phyloP scores from a whole-genome alignment of 2,329 filamentous ascomycete genomes.

The Fusarium compactum region DNA sequence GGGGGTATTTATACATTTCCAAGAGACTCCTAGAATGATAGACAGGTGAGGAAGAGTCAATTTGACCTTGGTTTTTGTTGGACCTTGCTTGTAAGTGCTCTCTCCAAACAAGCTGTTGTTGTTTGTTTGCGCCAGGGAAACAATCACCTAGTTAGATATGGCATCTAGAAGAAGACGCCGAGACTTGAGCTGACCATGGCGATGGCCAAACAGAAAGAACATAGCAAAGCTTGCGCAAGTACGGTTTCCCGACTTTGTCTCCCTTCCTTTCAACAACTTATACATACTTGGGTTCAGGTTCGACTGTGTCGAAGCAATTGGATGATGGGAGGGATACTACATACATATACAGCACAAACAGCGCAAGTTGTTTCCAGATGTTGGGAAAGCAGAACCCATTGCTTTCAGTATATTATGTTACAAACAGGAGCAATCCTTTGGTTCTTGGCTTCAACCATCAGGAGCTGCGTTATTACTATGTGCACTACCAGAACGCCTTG shows the following conservation, averaged over 20 bases:
- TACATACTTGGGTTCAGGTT: neutral
- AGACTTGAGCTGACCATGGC: neutral
- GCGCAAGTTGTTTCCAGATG: neutral
- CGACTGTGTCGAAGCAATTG: neutral
- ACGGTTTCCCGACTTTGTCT: neutral
- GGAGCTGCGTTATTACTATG: neutral
- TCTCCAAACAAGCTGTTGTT: neutral
- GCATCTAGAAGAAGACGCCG: neutral
- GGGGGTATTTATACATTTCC: constrained; percentile 26
- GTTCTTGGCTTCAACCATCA: neutral
- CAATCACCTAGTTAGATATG: neutral
- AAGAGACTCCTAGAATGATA: neutral
- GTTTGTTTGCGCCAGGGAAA: neutral
- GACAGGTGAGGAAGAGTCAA: too few species aligned
- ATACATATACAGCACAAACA: neutral
- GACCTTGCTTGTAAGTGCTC: neutral
- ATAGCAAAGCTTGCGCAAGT: neutral
- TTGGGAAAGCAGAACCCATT: neutral
- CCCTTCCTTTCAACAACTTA: neutral
- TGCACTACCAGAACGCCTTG: constrained; percentile 26
- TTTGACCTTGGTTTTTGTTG: neutral
- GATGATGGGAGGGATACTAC: neutral
- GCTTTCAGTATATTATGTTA: neutral
- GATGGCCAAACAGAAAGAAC: too few species aligned
- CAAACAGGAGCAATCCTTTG: constrained; percentile 1